Evolutionary conservation across 2,329 filamentous ascomycete genomes (phyloP), one percentile per base, ranked within the genome.

Genomic region (Ciborinia camelliae): DNA sequence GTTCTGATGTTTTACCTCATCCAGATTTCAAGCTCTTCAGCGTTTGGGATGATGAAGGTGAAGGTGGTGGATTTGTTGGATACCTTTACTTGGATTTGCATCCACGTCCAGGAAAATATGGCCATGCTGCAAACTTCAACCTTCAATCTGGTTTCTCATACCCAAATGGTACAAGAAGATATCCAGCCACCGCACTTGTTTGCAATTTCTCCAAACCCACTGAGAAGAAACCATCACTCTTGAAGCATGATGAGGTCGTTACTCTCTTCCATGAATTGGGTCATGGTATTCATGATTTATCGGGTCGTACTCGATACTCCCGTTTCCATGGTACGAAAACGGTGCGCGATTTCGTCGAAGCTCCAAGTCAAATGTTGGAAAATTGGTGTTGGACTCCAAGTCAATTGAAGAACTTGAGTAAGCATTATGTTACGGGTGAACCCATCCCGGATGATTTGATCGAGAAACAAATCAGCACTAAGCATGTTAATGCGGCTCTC

Each of bases 181-280:
- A 92, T 75, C 90, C 90, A 7, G 88, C 88, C 1, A 94, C 90
- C 0, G 89, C 90, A 1, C 81, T 94, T 14, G 90, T 94, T 14
- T 94, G 90, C 83, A 94, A 94, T 79, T 94, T 94, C 76, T 90
- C 87, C 74, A 93, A 93, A 77, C 89, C 90, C 2, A 90, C 89
- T 1, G 79, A 85, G 12, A 89, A 84, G 74, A 92, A 92, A 76
- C 90, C 90, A 5, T 90, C 86, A 28, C 81, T 94, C 4, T 83
- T 95, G 50, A 92, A 93, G 81, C 91, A 94, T 73, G 87, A 91
- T 63, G 90, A 94, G 76, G 89, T 93, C 2, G 87, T 92, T 14
- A 93, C 90, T 0, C 82, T 94, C 12, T 94, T 95, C 83, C 90
- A 95, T 73, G 88, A 90, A 75, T 80, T 90, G 0, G 87, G 87